These are phyloP conservation scores for Plasmodium ovale DNA, from an alignment of 169 alveolate genomes.

Conservation along the genomic window DNA sequence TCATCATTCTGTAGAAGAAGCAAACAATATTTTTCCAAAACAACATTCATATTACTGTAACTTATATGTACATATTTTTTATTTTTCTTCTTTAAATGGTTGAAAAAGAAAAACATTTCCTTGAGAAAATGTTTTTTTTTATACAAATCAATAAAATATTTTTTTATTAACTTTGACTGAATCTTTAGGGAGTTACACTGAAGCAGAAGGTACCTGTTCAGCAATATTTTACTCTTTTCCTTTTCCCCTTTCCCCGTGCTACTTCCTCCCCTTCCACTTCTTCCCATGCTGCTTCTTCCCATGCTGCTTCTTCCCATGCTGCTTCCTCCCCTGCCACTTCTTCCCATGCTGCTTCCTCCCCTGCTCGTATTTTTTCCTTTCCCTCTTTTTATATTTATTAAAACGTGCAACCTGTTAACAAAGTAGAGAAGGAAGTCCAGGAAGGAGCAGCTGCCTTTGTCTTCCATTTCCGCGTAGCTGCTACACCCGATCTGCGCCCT, in stretches of 20 bases:
- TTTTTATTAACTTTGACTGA: slow-evolving; percentile 44
- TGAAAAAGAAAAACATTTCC: slow-evolving; percentile 56
- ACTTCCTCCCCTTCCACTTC: too few relatives aligned
- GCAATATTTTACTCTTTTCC: background rate
- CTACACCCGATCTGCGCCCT: background rate
- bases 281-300: too few relatives aligned
- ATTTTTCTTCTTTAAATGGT: slow-evolving; percentile 38
- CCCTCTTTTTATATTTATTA: slow-evolving; percentile 29
- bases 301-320: background rate
- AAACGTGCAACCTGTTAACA: slow-evolving; percentile 13
- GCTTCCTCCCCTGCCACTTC: background rate
- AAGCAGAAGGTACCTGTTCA: slow-evolving; percentile 33
- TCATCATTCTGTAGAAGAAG: slow-evolving; percentile 54
- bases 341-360: background rate
- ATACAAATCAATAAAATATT: slow-evolving; percentile 56
- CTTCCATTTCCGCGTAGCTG: background rate
- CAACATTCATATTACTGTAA: slow-evolving; percentile 20
- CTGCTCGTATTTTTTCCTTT: background rate
- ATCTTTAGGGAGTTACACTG: slow-evolving; percentile 29
- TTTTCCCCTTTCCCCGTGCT: background rate
- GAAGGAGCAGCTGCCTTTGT: background rate
- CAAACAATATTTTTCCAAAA: slow-evolving; percentile 31
- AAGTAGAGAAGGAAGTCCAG: slow-evolving; percentile 33
- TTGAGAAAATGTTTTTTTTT: slow-evolving; percentile 53
- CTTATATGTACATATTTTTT: slow-evolving; percentile 21